These are phyloP conservation scores for Strombidium stylifer DNA, from an alignment of 73 alveolate species.

Conservation along the genomic window DNA sequence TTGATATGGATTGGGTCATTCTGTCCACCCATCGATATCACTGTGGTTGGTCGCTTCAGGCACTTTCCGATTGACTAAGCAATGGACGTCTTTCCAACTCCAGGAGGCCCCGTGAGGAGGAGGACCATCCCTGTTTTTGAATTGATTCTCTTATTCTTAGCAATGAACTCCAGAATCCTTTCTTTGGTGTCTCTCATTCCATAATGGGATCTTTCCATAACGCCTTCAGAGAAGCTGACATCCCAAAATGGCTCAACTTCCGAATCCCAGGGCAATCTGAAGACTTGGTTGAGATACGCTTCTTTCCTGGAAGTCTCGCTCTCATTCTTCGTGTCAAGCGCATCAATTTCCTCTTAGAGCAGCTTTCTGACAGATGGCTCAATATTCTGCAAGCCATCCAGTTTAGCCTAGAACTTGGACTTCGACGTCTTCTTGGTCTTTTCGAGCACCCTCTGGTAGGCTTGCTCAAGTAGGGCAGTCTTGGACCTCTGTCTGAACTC, in stretches of 20 bases:
- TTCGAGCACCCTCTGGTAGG: slow-evolving; percentile 54
- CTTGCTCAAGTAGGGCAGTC: slow-evolving; percentile 44
- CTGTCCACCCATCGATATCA: slow-evolving; percentile 80
- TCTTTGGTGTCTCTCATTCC: slow-evolving; percentile 77
- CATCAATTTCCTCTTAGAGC: slow-evolving; percentile 53
- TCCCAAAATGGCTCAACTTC: slow-evolving; percentile 80
- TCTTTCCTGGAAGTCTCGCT: slow-evolving; percentile 45
- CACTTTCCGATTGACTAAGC: slow-evolving; percentile 79
- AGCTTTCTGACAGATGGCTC: slow-evolving; percentile 37
- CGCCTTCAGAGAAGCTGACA: slow-evolving; percentile 54
- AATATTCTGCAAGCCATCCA: slow-evolving; percentile 31
- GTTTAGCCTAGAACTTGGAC: slow-evolving; percentile 34
- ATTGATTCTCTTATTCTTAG: slow-evolving; percentile 72
- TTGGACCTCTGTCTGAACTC: slow-evolving; percentile 58
- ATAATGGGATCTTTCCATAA: slow-evolving; percentile 56
- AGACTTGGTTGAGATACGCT: slow-evolving; percentile 71
- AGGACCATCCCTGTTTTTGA: slow-evolving; percentile 75
- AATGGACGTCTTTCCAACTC: slow-evolving; percentile 82
- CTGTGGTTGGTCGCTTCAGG: slow-evolving; percentile 68
- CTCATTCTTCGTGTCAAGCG: slow-evolving; percentile 44
- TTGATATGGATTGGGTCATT: slow-evolving; percentile 78
- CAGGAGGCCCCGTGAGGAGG: slow-evolving; percentile 85
- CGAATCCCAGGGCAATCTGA: slow-evolving; percentile 79
- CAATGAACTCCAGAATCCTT: slow-evolving; percentile 78
- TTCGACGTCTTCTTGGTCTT: slow-evolving; percentile 34